These are phyloP conservation scores for Termitomyces sp. DNA, from an alignment of 768 basidiomycete genomes.

Conservation along the genomic window DNA sequence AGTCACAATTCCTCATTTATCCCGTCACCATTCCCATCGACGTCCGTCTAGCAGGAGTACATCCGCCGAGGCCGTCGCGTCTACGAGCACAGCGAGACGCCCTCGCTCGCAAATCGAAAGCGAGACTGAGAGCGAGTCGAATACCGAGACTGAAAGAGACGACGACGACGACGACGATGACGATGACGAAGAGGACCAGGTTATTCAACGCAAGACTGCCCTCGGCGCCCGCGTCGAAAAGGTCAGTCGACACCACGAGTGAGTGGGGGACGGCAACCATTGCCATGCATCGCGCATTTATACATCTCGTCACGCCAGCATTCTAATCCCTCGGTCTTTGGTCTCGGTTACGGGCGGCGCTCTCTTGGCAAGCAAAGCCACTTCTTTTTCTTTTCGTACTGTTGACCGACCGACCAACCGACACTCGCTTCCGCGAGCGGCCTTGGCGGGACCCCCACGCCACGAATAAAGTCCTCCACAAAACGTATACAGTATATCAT, in stretches of 20 bases:
- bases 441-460: no score
- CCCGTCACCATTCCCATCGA: not conserved
- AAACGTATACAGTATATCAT: no score
- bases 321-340: no score
- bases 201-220: slow-evolving; percentile 2
- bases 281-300: no score
- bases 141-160: not conserved
- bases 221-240: slow-evolving; percentile 18
- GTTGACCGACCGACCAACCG: no score
- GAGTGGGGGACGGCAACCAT: no score
- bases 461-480: no score
- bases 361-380: no score
- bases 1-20: slow-evolving; percentile 6
- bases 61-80: not conserved
- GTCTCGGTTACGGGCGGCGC: no score
- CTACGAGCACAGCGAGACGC: not conserved
- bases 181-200: slow-evolving; percentile 10
- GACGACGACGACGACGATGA: slow-evolving; percentile 8
- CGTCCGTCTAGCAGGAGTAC: slow-evolving; percentile 4
- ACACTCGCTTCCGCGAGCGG: no score
- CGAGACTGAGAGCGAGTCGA: slow-evolving; percentile 10
- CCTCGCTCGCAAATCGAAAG: not conserved
- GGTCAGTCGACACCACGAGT: slow-evolving; percentile 17
- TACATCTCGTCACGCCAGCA: no score
- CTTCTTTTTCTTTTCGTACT: no score